Evolutionary conservation across 768 basidiomycete species (phyloP), one percentile per base, ranked within the genome.

Genomic region (Strobilomyces echinocephalus): DNA sequence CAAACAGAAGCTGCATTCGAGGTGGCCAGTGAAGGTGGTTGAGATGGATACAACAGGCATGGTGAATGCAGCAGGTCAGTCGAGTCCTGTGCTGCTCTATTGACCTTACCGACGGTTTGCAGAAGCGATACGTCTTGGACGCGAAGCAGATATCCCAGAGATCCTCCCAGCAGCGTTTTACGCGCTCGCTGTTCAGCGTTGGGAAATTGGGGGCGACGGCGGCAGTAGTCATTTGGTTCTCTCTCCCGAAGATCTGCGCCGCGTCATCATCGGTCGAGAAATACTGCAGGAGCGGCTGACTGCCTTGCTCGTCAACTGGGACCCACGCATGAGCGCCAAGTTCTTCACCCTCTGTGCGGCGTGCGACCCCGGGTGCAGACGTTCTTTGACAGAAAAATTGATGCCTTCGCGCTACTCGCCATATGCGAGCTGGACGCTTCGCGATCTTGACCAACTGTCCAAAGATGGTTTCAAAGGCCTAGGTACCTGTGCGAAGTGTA

Each of bases 121-220:
- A 71, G 72, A 73, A 52, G 72, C 69, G 5, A 72, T 73, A 41
- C 45, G 50, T 18, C 70, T 75, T 24, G 69, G 70, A 8, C 64
- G 68, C 28, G 69, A 74, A 50, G 65, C 67, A 44, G 60, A 69
- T 38, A 53, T 74, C 31, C 69, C 68, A 2, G 66, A 72, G 18
- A 71, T 74, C 45, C 66, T 74, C 20, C 73, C 73, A 7, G 65
- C 73, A n/a, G 70, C 70, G 16, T 74, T 75, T 53, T 75, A 73
- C 56, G 72, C 70, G 5, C 67, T 75, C 21, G 69, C 70, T 7
- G 55, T 72, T 15, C 63, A 72, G 41, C 62, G 63, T 16, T 71
- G 68, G 60, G 54, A 54, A 26, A 30, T 18, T 4, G 28, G n/a
- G 1, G 55, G 65, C 7, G 72, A 70, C 18, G 67, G 66, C 14